Base-by-base conservation (phyloP, 2,329 filamentous ascomycete species). In the Fusarium tuaranense region DNA sequence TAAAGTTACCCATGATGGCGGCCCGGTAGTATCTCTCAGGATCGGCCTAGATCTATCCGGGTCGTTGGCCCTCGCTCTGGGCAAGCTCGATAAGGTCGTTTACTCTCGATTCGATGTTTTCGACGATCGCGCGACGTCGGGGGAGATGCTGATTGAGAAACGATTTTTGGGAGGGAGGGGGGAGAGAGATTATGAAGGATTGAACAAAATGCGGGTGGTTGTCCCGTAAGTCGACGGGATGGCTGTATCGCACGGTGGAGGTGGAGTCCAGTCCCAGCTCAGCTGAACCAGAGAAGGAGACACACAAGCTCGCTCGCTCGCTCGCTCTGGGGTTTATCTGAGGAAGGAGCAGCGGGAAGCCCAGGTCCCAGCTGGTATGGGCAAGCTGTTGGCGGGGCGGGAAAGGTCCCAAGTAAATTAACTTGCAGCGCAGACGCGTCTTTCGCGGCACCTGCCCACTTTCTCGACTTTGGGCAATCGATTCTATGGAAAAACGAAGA, bases 1-100 rank as follows among this genome's bases (percentile, higher is more conserved):
- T 82, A 60, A 84, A 84, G 70, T 76, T 71, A 67, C 82, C 81
- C 83, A 84, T 84, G 63, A 68, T 79, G 73, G 63, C 73, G 76
- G 71, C 66, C 61, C 66, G 68, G 64, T 65, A 63, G 60, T 70
- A 39, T 70, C 66, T 66, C 44, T 64, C 41, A 57, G 57, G 55
- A 55, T 36, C 66, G 46, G 51, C 51, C 38, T 30, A 44, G 30
- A 48, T 59, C 22, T 41, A 63, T 60, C 68, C 41, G 44, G 57
- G 67, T 63, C 25, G 63, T 48, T 38, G 58, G 59, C 57, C 68
- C 70, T 69, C 38, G 44, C 20, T 38, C 18, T 58, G 64, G 68
- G 65, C 59, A 25, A 61, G 60, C 62, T 27, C n/a, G 5, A 20
- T 10, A 32, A 32, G 32, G 39, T 22, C 22, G 51, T 30, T 32